Base-by-base conservation (phyloP, 2,329 filamentous ascomycete genomes). In the Cladosporium oxysporum region DNA sequence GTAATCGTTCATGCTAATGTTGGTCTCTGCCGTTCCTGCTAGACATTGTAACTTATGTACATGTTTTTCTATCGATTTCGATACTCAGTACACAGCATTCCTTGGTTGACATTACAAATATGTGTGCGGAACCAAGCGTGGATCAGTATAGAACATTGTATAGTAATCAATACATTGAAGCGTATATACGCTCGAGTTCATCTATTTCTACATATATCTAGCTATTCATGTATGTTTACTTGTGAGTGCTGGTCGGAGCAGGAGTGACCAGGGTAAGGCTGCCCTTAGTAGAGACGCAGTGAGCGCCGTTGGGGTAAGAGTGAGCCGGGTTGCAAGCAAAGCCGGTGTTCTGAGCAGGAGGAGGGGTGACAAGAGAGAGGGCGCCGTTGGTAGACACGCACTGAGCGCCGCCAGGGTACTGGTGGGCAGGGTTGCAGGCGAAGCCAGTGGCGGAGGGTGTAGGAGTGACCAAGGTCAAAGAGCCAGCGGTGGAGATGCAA, bases 351-450 rank as follows among this genome's bases (percentile, higher is more conserved):
- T 59, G 12, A 47, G 58, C 29, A 41, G 64, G 23, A 57, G 66
- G 35, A 21, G 66, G 64, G 21, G 65, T 65, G 33, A 71, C 70
- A 18, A 72, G 53, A 18, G 67, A 64, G 7, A 71, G 58, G 8
- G 58, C 49, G 26, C 71, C 71, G 21, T 58, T 47, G 41, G 66
- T 66, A 3, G 67, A 68, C 23, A 68, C 49, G 59, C 71, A 72
- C n/a, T 41, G 67, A 28, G 67, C 67, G 8, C 69, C 71, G 47
- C 66, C 58, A 1, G 70, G 69, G 64, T 73, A 69, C 26, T 58
- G 8, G 64, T 70, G 71, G 18, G 69, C 71, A 50, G 71, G 71
- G 64, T 71, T 71, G 55, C 71, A 73, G 16, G 62, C 67, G 59
- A 70, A 72, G 58, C 35, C 55, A 11, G 67, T 47, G 23, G 57